Evolutionary conservation across 805 yeast species (phyloP).

Genomic region (Vanderwaltozyma tropicalis): DNA sequence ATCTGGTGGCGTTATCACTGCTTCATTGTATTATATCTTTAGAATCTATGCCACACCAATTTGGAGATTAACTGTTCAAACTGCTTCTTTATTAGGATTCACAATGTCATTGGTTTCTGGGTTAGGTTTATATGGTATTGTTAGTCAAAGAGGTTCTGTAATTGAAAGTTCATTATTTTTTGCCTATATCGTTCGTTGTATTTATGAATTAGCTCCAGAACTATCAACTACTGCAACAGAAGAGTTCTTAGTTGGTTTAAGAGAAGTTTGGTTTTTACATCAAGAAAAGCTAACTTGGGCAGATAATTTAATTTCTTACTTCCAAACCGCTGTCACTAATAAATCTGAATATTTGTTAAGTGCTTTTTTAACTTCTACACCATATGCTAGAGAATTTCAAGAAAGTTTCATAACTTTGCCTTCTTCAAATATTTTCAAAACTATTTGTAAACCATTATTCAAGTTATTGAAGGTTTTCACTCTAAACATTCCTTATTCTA

Average conservation of each 20-base stretch:
- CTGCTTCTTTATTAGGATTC: slow-evolving; percentile 81
- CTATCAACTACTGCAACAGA: slow-evolving; percentile 48
- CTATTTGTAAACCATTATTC: slow-evolving; percentile 20
- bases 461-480: slow-evolving; percentile 22
- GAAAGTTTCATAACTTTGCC: background rate
- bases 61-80: slow-evolving; percentile 55
- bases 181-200: slow-evolving; percentile 85
- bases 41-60: slow-evolving; percentile 73
- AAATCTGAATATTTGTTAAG: slow-evolving; percentile 5
- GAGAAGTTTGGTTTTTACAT: slow-evolving; percentile 29
- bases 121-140: slow-evolving; percentile 73
- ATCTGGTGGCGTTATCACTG: slow-evolving; percentile 66
- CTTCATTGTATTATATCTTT: slow-evolving; percentile 67
- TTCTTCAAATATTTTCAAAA: background rate
- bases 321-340: slow-evolving; percentile 12
- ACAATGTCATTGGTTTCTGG: slow-evolving; percentile 66
- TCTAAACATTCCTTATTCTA: slow-evolving; percentile 24
- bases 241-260: slow-evolving; percentile 32
- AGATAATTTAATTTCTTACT: slow-evolving; percentile 25
- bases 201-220: slow-evolving; percentile 87
- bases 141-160: slow-evolving; percentile 78
- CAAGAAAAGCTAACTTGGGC: slow-evolving; percentile 25
- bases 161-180: slow-evolving; percentile 77
- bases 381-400: background rate
- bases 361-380: background rate